phyloP scores from a whole-genome alignment of 2,329 filamentous ascomycete genomes.

The Ophiosphaerella narmari region DNA sequence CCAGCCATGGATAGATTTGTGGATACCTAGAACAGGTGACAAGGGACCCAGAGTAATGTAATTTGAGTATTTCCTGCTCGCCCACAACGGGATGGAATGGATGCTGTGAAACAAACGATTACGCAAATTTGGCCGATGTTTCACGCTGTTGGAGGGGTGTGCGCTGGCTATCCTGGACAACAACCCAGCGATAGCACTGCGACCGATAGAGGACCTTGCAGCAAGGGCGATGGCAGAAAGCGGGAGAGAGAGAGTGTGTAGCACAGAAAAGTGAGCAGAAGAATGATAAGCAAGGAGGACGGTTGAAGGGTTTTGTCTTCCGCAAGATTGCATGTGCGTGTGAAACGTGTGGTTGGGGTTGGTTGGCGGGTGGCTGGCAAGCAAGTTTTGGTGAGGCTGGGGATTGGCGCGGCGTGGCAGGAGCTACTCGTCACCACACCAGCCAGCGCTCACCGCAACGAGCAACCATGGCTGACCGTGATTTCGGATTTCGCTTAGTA shows the following conservation, averaged over 20 bases:
- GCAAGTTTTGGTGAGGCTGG: slow-evolving; percentile 24
- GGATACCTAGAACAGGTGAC: slow-evolving; percentile 2
- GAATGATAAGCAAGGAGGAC: slow-evolving; percentile 18
- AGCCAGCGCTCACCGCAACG: slow-evolving; percentile 31
- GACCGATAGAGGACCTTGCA: slow-evolving; percentile 20
- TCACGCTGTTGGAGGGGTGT: too few relatives aligned
- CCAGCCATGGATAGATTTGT: slow-evolving; percentile 18
- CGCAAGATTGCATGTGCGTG: slow-evolving; percentile 6
- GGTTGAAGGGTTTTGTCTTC: slow-evolving; percentile 16
- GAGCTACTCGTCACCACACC: slow-evolving; percentile 20
- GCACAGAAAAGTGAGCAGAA: slow-evolving; percentile 1
- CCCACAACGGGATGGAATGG: too few relatives aligned
- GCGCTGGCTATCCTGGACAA: slow-evolving; percentile 16
- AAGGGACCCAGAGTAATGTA: too few relatives aligned
- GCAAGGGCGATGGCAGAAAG: slow-evolving; percentile 3
- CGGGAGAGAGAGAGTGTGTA: slow-evolving; percentile 3
- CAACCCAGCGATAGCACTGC: background rate
- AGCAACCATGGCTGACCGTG: background rate
- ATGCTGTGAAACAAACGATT: too few relatives aligned
- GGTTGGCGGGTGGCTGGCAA: slow-evolving; percentile 5
- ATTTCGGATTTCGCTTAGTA: slow-evolving; percentile 13
- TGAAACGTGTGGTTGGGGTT: slow-evolving; percentile 19
- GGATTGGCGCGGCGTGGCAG: slow-evolving; percentile 7
- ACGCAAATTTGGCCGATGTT: background rate
- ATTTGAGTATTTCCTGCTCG: too few relatives aligned